Conservation (phyloP, 148 eudicot species). For the Fagopyrum tataricum region DNA sequence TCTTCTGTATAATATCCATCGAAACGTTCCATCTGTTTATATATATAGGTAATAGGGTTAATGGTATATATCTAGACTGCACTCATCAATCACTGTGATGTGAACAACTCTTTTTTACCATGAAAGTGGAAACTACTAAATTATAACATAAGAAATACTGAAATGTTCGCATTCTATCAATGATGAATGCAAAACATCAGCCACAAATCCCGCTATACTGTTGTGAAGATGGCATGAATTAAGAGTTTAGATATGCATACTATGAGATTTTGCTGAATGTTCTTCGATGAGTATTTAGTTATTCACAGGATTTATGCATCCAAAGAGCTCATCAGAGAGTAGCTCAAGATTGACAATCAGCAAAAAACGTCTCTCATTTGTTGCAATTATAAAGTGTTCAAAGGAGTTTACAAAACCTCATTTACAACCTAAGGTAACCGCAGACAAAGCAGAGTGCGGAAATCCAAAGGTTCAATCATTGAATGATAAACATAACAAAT, state of each 20-base stretch:
- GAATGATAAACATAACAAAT: no score
- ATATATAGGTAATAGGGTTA: no score
- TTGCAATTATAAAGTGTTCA: no score
- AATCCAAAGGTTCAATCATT: no score
- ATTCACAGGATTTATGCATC: no score
- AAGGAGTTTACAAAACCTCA: background rate
- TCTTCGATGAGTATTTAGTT: background rate
- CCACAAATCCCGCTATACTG: background rate
- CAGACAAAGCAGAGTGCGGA: no score
- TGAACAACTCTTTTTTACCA: background rate
- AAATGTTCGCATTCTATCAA: background rate
- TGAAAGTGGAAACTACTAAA: background rate
- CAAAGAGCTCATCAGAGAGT: background rate
- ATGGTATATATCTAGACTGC: no score
- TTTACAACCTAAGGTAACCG: background rate
- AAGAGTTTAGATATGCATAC: background rate
- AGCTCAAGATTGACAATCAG: background rate
- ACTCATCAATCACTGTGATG: constrained; percentile 1
- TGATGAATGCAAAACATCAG: background rate
- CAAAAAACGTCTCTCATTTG: no score
- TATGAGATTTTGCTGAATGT: background rate
- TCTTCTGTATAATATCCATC: no score
- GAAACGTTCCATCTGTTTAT: no score
- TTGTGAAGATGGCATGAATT: background rate
- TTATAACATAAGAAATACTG: background rate